A percentile compares a stretch with the other conserved stretches of the same genome.
These are phyloP conservation scores for Tolypocladium nubicola DNA, from an alignment of 2,329 filamentous ascomycete genomes.

Conservation along the genomic window DNA sequence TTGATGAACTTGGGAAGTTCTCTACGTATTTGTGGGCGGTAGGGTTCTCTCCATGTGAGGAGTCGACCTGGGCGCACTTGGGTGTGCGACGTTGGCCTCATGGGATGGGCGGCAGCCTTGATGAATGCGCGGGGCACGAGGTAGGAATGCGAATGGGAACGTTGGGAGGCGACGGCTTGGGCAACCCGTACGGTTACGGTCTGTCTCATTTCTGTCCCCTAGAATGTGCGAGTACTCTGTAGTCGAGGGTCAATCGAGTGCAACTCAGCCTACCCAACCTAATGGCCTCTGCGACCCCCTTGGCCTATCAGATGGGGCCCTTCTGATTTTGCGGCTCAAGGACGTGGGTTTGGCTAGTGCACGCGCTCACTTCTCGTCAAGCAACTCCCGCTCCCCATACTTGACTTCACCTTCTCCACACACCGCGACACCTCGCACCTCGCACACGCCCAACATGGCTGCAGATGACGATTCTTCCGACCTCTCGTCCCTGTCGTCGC, in stretches of 20 bases:
- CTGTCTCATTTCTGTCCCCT: background rate
- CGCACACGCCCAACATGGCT: conserved; percentile 33
- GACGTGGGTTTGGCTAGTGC: conserved; percentile 17
- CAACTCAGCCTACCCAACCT: background rate
- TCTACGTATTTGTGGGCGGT: background rate
- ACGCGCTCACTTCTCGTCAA: conserved; percentile 18
- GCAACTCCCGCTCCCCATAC: conserved; percentile 20
- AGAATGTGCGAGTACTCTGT: background rate
- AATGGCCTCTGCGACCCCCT: conserved; percentile 2
- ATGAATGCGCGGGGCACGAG: background rate
- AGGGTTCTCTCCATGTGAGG: background rate
- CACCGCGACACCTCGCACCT: conserved; percentile 13
- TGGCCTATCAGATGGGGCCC: conserved; percentile 19
- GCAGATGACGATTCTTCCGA: conserved; percentile 53
- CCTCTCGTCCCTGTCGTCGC: conserved; percentile 46
- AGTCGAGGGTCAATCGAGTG: background rate
- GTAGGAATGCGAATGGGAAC: background rate
- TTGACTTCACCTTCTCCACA: conserved; percentile 17
- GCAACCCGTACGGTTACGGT: background rate
- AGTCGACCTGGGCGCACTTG: background rate
- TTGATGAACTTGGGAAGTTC: too few relatives aligned
- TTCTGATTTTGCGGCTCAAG: conserved; percentile 21
- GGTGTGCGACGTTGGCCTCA: background rate
- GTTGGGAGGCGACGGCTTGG: background rate
- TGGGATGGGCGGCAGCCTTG: background rate